phyloP scores from a whole-genome alignment of 2,329 filamentous ascomycete genomes.

The Allantophomopsis cytisporea region DNA sequence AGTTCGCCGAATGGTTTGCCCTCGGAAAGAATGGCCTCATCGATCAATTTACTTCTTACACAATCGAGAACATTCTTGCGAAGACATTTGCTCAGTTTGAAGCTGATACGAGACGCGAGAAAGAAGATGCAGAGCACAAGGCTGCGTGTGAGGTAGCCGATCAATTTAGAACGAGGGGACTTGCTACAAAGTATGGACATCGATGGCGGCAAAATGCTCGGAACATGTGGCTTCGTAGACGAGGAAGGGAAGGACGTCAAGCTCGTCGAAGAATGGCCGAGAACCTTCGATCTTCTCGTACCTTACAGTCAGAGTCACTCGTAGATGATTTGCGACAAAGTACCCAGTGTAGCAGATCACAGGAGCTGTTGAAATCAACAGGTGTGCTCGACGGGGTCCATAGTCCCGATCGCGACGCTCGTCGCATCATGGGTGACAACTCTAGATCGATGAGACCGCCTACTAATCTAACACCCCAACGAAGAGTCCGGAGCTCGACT shows the following conservation, averaged over 20 bases:
- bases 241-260: constrained; percentile 15
- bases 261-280: constrained; percentile 14
- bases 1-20: constrained; percentile 13
- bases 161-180: constrained; percentile 10
- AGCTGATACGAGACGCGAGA: constrained; percentile 8
- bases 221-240: constrained; percentile 11
- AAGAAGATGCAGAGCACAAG: constrained; percentile 9
- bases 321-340: constrained; percentile 15
- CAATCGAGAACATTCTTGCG: constrained; percentile 10
- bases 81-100: constrained; percentile 6
- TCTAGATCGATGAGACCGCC: not conserved
- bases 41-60: constrained; percentile 15
- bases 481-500: not conserved
- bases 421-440: constrained; percentile 8
- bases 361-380: constrained; percentile 12
- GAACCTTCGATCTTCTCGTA: constrained; percentile 10
- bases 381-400: constrained; percentile 14
- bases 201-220: constrained; percentile 14
- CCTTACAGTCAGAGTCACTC: constrained; percentile 11
- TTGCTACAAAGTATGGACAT: constrained; percentile 16
- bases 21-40: constrained; percentile 16
- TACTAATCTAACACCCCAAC: not conserved
- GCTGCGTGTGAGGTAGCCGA: constrained; percentile 6
- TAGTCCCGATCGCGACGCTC: not conserved
- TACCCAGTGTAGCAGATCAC: constrained; percentile 10